phyloP scores from a whole-genome alignment of 1,284 basidiomycete genomes.

The Irpex sp. region DNA sequence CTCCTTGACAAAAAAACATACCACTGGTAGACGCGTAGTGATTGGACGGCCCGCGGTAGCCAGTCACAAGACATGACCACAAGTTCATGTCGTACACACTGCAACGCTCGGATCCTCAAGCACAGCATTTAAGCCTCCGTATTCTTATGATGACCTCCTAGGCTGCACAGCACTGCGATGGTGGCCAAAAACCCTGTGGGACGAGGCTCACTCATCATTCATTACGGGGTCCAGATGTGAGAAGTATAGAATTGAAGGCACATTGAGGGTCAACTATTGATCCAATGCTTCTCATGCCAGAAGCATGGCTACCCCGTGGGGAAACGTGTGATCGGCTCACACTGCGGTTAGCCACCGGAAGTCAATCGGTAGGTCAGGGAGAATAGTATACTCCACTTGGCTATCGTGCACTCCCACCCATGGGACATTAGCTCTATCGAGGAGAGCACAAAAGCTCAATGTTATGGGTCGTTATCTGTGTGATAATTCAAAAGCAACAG shows the following conservation, averaged over 20 bases:
- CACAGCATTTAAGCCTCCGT: not conserved
- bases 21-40: not conserved
- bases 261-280: not conserved
- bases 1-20: not conserved
- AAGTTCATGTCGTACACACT: not conserved
- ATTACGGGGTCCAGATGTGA: not conserved
- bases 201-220: not conserved
- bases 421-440: not conserved
- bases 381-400: not conserved
- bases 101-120: not conserved
- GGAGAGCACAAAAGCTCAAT: not conserved
- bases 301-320: not conserved
- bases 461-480: not conserved
- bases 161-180: not conserved
- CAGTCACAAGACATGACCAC: not conserved
- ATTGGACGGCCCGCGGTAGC: not conserved
- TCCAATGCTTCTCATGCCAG: not conserved
- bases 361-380: not conserved
- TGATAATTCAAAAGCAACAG: not conserved
- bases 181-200: not conserved
- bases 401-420: not conserved
- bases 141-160: not conserved
- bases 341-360: not conserved
- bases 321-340: not conserved
- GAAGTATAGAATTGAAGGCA: not conserved